These are phyloP conservation scores for Cercospora zeina DNA, from an alignment of 2,329 filamentous ascomycete genomes.

Conservation along the genomic window DNA sequence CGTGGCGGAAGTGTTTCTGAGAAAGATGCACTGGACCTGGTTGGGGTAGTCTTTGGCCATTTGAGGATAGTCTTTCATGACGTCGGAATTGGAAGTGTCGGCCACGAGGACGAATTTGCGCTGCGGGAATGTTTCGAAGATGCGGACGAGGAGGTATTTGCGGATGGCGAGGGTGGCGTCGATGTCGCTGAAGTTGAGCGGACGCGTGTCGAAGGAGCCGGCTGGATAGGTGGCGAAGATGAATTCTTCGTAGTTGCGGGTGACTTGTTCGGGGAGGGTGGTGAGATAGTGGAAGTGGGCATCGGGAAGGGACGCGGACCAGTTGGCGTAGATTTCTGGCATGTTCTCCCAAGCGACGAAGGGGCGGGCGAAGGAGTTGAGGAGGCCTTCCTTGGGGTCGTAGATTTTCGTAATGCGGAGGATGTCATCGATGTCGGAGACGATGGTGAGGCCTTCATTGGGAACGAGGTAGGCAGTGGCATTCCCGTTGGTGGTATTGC, in stretches of 20 bases:
- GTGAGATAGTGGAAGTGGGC: conserved; percentile 81
- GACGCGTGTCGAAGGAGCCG: conserved; percentile 74
- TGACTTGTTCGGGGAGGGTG: conserved; percentile 75
- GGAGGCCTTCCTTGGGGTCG: conserved; percentile 68
- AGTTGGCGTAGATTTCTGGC: conserved; percentile 76
- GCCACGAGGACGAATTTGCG: conserved; percentile 75
- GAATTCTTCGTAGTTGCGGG: conserved; percentile 75
- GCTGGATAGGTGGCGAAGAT: conserved; percentile 77
- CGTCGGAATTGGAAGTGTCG: conserved; percentile 74
- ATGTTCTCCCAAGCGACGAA: conserved; percentile 76
- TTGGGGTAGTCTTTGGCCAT: conserved; percentile 66
- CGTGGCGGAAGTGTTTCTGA: conserved; percentile 72
- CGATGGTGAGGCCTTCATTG: conserved; percentile 65
- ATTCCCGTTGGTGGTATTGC: conserved; percentile 66
- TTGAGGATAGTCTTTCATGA: conserved; percentile 60
- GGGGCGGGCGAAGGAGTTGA: conserved; percentile 73
- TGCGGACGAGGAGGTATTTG: conserved; percentile 66
- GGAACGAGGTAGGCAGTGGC: conserved; percentile 76
- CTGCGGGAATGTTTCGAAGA: conserved; percentile 73
- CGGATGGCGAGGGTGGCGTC: conserved; percentile 71
- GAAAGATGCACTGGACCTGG: conserved; percentile 74
- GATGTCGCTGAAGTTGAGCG: conserved; percentile 76
- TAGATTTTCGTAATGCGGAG: conserved; percentile 81
- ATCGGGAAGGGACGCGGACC: conserved; percentile 65
- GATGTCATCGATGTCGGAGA: conserved; percentile 80